Base-by-base conservation (phyloP, 148 eudicot genomes). In the Agrostemma githago region DNA sequence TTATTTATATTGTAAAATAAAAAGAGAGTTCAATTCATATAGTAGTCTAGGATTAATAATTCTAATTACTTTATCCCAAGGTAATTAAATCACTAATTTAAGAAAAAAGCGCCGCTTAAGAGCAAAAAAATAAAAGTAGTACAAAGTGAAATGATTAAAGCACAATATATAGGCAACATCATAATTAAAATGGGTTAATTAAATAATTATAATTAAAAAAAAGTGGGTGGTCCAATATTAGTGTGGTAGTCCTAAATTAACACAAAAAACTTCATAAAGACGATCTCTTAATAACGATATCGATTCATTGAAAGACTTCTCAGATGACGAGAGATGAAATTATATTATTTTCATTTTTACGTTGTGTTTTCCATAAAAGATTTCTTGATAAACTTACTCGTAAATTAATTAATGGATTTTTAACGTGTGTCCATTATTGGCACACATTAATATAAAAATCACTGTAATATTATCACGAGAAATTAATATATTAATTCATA, bases 121-220 rank as follows among this genome's bases (percentile, higher is more conserved):
- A 78, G 80, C 42, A 26, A 37, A 57, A 66, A 48, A 78, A 72
- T 71, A 72, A 60, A 78, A 78, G 80, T 72, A 76, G 19, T 51
- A 65, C 66, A 72, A 62, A 72, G 72, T 72, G 76, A 42, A 8
- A 78, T 78, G 57, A 78, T 78, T 78, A 78, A 78, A 78, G 80
- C 19, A 57, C 37, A 64, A 14, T 26, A 14, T 6, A 78, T 57
- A 65, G 75, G 63, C 38, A 78, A 72, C 64, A 72, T 40, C 51
- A 72, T 78, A 72, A 78, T 78, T 72, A 66, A 72, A 19, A 21
- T 3, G 26, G 65, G 71, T 64, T 51, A 66, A 72, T 72, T 54
- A 72, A 72, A 37, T 15, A 51, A 62, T 4, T 5, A 17, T 64
- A 15, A 37, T 39, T 40, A 16, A 16, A 61, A 71, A 71, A 26